phyloP scores from a whole-genome alignment of 23 red algal species.

The Chondrus crispus region DNA sequence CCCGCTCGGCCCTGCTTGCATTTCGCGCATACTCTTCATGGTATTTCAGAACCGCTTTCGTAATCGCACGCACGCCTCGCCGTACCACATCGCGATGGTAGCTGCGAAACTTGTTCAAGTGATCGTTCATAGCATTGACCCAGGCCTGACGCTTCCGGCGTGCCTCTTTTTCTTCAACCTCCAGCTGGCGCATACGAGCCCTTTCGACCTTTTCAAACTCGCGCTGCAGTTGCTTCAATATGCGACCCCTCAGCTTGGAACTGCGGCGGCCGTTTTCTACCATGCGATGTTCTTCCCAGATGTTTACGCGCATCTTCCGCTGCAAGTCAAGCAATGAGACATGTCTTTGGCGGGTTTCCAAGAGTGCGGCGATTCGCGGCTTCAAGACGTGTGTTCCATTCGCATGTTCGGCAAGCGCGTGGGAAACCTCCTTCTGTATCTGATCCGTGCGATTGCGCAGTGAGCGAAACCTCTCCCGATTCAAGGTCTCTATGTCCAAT shows the following conservation, averaged over 20 bases:
- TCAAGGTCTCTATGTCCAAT: conserved; percentile 28
- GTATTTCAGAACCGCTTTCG: conserved; percentile 68
- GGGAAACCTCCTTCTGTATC: not conserved
- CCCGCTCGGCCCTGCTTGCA: conserved; percentile 71
- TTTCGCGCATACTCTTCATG: conserved; percentile 73
- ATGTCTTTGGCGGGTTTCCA: conserved; percentile 56
- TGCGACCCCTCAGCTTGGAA: conserved; percentile 49
- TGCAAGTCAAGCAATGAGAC: conserved; percentile 57
- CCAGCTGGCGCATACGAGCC: conserved; percentile 37
- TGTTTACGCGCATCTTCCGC: conserved; percentile 38
- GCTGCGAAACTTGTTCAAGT: conserved; percentile 65
- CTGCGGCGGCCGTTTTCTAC: conserved; percentile 54
- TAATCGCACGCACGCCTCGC: conserved; percentile 40
- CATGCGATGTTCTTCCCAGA: conserved; percentile 60
- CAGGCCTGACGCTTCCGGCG: conserved; percentile 64
- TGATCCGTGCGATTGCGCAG: conserved; percentile 37
- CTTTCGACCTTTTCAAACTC: conserved; percentile 79
- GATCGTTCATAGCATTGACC: conserved; percentile 68
- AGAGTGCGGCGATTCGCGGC: conserved; percentile 32
- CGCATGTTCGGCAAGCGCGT: conserved; percentile 11
- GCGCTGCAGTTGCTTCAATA: conserved; percentile 55
- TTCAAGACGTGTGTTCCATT: not conserved
- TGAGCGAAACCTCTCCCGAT: conserved; percentile 18
- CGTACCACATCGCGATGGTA: conserved; percentile 72
- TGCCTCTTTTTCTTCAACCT: conserved; percentile 72